Evolutionary conservation across 768 basidiomycete species (phyloP), one percentile per base, ranked within the genome.

Genomic region (Sporobolomyces pararoseus): DNA sequence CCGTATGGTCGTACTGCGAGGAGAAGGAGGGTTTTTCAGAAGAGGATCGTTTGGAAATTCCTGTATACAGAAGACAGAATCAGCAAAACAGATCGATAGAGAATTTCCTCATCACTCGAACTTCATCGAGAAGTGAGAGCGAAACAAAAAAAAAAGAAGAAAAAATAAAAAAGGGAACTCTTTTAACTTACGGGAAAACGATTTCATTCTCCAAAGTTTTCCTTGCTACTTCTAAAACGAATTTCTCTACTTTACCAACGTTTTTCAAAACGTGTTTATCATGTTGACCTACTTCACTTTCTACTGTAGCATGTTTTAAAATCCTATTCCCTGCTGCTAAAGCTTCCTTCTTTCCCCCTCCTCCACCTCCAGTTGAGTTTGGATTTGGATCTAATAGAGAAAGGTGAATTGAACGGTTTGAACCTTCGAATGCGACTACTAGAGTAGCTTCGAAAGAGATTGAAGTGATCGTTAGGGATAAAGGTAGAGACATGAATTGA

Each of bases 261-360:
- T 98, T 97, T 80, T 93, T 90, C 72, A 97, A 78, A 16, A 96
- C 90, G 81, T 98, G 94, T 72, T 93, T 95, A 78, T 97, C 93
- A 54, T 88, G 82, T 82, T 97, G 90, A 4, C 95, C 95, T 59
- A 98, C 95, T 82, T 97, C 94, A 76, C 90, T 92, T 80, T 98
- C 95, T 79, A 98, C 94, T 75, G 87, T 85, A 50, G 96, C 90
- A 17, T 86, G 85, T 0, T 91, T 91, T 27, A 99, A 81, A 19
- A 99, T 80, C 34, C 92, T 84, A 75, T 89, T 87, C 0, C 94
- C 92, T 9, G 68, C n/a, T n/a, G n/a, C n/a, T n/a, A n/a, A 32
- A n/a, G 52, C 54, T 32, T 49, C 59, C 14, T 55, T 57, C 17
- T 52, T 63, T 10, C 27, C 32, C 52, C n/a, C 21, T 37, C 32